phyloP scores from a whole-genome alignment of 73 alveolate species.

The Symbiodinium natans region DNA sequence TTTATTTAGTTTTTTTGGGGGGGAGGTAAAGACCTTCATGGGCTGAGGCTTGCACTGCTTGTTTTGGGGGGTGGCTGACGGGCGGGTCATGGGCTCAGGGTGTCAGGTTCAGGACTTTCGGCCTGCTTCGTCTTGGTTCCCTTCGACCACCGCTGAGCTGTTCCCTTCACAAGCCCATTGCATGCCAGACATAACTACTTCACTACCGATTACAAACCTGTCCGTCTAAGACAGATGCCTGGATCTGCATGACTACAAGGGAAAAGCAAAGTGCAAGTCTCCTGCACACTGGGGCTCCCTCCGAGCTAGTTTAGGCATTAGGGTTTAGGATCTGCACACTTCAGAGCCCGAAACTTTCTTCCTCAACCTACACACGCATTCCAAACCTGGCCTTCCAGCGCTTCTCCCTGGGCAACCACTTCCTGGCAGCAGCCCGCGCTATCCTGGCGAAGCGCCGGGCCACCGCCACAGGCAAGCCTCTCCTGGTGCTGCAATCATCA shows the following conservation, averaged over 20 bases:
- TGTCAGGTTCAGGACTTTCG: background rate
- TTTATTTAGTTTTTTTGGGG: no score
- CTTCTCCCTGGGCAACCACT: conserved; percentile 41
- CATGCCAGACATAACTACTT: no score
- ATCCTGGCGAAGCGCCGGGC: background rate
- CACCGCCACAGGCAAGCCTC: conserved; percentile 34
- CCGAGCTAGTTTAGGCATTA: background rate
- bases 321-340: no score
- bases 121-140: background rate
- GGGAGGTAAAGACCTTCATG: no score
- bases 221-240: no score
- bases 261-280: background rate
- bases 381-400: background rate
- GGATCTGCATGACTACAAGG: background rate
- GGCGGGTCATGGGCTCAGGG: background rate
- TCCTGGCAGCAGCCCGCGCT: background rate
- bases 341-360: background rate
- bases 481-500: no score
- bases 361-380: background rate
- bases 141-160: background rate
- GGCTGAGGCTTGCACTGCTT: no score
- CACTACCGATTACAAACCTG: no score
- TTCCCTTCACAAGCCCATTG: background rate
- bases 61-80: no score
- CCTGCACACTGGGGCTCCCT: background rate